Evolutionary conservation across 1,139 yeast genomes (phyloP).

Genomic region (Trichomonascaceae sp.): DNA sequence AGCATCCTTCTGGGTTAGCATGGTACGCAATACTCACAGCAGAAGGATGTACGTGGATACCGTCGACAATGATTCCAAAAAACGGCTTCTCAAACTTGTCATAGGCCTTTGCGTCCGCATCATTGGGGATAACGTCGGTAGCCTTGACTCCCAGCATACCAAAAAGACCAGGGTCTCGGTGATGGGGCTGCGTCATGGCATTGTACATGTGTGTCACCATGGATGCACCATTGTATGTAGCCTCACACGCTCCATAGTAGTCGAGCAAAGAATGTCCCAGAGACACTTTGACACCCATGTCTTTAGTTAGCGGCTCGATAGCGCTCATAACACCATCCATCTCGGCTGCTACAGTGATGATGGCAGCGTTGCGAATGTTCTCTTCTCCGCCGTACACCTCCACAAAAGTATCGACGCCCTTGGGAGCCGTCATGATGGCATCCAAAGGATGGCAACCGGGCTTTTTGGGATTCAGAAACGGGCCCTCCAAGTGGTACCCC

Average conservation of each 20-base stretch:
- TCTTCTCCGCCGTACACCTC: constrained; percentile 39
- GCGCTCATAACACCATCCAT: constrained; percentile 39
- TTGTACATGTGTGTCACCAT: constrained; percentile 55
- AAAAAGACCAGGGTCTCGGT: constrained; percentile 46
- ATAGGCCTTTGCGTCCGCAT: constrained; percentile 4
- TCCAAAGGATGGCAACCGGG: constrained; percentile 54
- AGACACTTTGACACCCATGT: constrained; percentile 32
- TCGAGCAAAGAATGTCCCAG: constrained; percentile 47
- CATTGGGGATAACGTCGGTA: constrained; percentile 16
- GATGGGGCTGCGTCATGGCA: constrained; percentile 60
- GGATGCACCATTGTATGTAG: constrained; percentile 40
- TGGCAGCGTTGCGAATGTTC: constrained; percentile 34
- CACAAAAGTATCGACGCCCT: constrained; percentile 28
- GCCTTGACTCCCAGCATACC: constrained; percentile 33
- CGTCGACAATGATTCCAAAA: constrained; percentile 49
- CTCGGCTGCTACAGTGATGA: constrained; percentile 54
- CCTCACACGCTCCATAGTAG: constrained; percentile 36
- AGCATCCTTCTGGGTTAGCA: constrained; percentile 42
- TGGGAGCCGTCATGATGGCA: constrained; percentile 38
- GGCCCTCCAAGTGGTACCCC: constrained; percentile 59
- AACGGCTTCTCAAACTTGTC: constrained; percentile 28
- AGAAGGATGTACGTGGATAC: constrained; percentile 50
- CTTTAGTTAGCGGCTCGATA: constrained; percentile 30
- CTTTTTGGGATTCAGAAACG: constrained; percentile 41
- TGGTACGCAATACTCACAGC: constrained; percentile 42